phyloP scores from a whole-genome alignment of 2,329 filamentous ascomycete genomes.

The Xylogone sp. region DNA sequence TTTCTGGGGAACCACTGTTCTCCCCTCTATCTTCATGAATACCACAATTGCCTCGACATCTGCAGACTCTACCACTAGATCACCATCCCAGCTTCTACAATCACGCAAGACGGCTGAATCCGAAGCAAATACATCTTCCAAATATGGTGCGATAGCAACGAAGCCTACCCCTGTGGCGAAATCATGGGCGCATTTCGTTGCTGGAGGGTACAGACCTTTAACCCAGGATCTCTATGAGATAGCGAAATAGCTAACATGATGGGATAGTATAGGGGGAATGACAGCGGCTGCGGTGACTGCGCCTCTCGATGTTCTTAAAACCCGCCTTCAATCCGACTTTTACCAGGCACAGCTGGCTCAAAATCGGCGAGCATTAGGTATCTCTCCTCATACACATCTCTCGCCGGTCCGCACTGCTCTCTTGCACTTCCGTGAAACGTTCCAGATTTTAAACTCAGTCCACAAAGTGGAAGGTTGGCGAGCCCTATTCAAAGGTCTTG shows the following conservation, averaged over 20 bases:
- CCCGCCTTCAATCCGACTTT: constrained; percentile 88
- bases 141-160: constrained; percentile 34
- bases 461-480: constrained; percentile 78
- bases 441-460: constrained; percentile 79
- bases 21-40: constrained; percentile 22
- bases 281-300: constrained; percentile 89
- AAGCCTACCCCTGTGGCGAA: constrained; percentile 54
- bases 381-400: constrained; percentile 50
- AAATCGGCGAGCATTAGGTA: constrained; percentile 51
- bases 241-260: constrained; percentile 8
- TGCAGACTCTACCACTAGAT: constrained; percentile 11
- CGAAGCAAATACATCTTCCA: constrained; percentile 39
- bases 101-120: constrained; percentile 59
- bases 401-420: constrained; percentile 62
- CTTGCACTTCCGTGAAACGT: constrained; percentile 79
- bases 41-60: constrained; percentile 15
- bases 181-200: constrained; percentile 89
- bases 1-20: not conserved
- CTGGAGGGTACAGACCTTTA: constrained; percentile 67
- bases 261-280: constrained; percentile 75
- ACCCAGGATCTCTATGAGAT: constrained; percentile 1
- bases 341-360: constrained; percentile 80
- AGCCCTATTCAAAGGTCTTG: constrained; percentile 88
- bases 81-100: constrained; percentile 39
- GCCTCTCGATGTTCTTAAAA: constrained; percentile 91